These are phyloP conservation scores for Lanmaoa rubissima DNA, from an alignment of 768 basidiomycete species.

Conservation along the genomic window DNA sequence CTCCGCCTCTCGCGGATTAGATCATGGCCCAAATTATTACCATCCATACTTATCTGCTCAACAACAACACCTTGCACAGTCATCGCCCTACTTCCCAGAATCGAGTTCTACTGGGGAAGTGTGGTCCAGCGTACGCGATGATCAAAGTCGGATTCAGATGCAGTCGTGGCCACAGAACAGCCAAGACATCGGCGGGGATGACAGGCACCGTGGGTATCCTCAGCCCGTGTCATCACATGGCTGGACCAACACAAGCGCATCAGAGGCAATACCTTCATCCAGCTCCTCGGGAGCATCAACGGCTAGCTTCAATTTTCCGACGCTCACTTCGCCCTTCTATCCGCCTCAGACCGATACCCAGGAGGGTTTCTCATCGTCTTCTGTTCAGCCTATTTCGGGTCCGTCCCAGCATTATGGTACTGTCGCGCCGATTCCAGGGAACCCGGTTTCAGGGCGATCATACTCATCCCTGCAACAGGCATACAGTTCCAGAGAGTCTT, in stretches of 20 bases:
- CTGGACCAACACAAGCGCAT: conserved; percentile 21
- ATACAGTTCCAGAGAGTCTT: conserved; percentile 17
- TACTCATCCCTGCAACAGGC: conserved; percentile 30
- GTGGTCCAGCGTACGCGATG: conserved; percentile 24
- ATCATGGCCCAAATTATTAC: conserved; percentile 24
- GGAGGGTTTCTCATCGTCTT: conserved; percentile 30
- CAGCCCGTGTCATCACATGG: conserved; percentile 24
- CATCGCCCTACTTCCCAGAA: conserved; percentile 26
- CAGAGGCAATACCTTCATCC: conserved; percentile 25
- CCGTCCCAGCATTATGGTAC: conserved; percentile 31
- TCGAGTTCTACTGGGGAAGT: conserved; percentile 17
- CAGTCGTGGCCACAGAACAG: conserved; percentile 28
- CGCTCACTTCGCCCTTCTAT: conserved; percentile 57
- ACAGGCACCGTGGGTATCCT: conserved; percentile 32
- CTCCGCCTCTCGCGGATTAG: conserved; percentile 27
- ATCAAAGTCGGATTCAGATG: conserved; percentile 19
- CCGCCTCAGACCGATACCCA: conserved; percentile 39
- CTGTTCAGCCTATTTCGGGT: conserved; percentile 33
- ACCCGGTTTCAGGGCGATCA: conserved; percentile 25
- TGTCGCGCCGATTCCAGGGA: conserved; percentile 20
- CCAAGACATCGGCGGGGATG: conserved; percentile 24
- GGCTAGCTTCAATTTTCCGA: conserved; percentile 43
- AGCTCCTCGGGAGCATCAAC: conserved; percentile 22
- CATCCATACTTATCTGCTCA: conserved; percentile 25
- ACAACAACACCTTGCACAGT: conserved; percentile 23